Conservation (phyloP, 2,329 filamentous ascomycete genomes). For the Exophiala xenobiotica region DNA sequence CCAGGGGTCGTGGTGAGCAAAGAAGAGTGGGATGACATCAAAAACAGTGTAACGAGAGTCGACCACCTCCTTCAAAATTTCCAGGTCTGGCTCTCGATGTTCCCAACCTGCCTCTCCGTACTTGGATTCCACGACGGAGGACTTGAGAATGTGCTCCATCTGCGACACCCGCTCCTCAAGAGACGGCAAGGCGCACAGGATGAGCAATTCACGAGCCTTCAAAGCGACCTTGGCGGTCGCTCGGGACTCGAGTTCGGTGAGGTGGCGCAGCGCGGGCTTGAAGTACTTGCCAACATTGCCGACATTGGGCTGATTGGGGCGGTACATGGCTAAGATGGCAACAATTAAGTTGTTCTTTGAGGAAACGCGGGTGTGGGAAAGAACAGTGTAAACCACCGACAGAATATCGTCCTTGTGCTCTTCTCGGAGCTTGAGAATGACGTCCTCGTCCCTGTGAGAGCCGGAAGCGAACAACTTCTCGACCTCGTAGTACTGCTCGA, state of each 20-base stretch:
- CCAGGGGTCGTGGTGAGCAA: conserved; percentile 90
- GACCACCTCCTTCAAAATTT: conserved; percentile 94
- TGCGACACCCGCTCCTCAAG: conserved; percentile 91
- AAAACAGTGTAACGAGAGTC: conserved; percentile 99
- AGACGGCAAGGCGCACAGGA: conserved; percentile 93
- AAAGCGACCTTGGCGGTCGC: conserved; percentile 91
- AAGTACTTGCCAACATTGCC: conserved; percentile 88
- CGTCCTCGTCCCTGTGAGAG: conserved; percentile 84
- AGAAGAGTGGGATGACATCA: conserved; percentile 92
- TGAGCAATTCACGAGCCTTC: conserved; percentile 95
- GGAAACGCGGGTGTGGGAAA: conserved; percentile 89
- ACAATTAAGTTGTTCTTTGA: conserved; percentile 93
- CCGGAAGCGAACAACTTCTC: conserved; percentile 86
- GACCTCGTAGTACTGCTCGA: conserved; percentile 77
- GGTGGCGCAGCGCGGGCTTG: conserved; percentile 74
- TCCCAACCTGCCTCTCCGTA: conserved; percentile 98
- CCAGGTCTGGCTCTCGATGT: conserved; percentile 85
- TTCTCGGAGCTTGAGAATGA: conserved; percentile 89
- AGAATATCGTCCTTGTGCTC: conserved; percentile 90
- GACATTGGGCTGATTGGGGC: conserved; percentile 86
- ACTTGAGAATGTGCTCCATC: conserved; percentile 98
- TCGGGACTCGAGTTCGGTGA: conserved; percentile 86
- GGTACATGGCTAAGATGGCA: conserved; percentile 89
- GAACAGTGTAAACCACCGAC: conserved; percentile 81
- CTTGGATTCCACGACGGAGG: conserved; percentile 91